Evolutionary conservation across 768 basidiomycete genomes (phyloP).

Genomic region (Flagelloscypha sp.): DNA sequence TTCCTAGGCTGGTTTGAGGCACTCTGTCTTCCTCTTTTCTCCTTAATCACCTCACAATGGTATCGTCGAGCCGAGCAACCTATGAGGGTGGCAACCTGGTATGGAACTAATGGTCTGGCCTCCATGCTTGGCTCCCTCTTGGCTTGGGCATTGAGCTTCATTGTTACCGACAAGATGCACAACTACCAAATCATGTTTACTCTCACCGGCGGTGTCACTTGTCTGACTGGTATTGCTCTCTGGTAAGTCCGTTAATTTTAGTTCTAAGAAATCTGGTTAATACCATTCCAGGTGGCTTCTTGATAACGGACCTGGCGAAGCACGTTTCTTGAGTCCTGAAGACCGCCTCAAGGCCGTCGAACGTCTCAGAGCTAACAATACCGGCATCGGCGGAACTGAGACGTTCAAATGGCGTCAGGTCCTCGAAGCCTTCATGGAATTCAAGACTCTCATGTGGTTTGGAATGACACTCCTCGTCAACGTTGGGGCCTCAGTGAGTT

Average conservation of each 20-base stretch:
- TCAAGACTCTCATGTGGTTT: constrained; percentile 13
- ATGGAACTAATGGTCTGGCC: constrained; percentile 13
- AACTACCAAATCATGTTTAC: constrained; percentile 14
- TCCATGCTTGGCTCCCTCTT: constrained; percentile 12
- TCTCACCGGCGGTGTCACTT: constrained; percentile 11
- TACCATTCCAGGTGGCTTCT: constrained; percentile 6
- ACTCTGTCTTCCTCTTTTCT: constrained; percentile 10
- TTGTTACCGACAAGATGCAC: constrained; percentile 7
- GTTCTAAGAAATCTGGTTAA: not conserved
- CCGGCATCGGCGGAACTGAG: constrained; percentile 17
- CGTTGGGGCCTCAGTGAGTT: not conserved
- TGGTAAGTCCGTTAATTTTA: constrained; percentile 1
- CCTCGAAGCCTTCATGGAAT: constrained; percentile 11
- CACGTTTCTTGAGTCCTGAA: constrained; percentile 11
- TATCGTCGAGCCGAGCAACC: constrained; percentile 14
- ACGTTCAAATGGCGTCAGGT: constrained; percentile 16
- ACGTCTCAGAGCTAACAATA: constrained; percentile 15
- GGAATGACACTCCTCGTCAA: constrained; percentile 12
- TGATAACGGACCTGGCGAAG: constrained; percentile 10
- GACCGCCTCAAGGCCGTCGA: constrained; percentile 13
- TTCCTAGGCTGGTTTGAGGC: constrained; percentile 14
- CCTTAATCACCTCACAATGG: constrained; percentile 16
- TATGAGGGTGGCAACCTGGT: constrained; percentile 10
- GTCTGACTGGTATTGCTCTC: constrained; percentile 10
- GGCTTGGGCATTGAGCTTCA: constrained; percentile 11